Base-by-base conservation (phyloP, 257 asterid genomes). In the Pogostemon cablin region DNA sequence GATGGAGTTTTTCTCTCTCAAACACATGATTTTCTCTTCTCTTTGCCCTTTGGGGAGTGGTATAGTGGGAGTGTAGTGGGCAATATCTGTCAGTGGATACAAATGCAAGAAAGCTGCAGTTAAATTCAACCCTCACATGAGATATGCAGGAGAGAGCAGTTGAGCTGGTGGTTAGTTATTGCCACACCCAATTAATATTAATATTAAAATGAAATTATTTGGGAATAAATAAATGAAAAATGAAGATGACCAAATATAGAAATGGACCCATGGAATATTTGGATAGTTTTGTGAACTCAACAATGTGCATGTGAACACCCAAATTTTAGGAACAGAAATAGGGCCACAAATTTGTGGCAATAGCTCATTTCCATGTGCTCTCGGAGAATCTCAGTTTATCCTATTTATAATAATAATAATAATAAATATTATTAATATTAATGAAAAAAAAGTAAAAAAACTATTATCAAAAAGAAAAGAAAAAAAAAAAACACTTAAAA, bases 111-210 rank as follows among this genome's bases (percentile, higher is more conserved):
- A 70, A 73, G 73, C n/a, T 80, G 75, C 48, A 34, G 60, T 59
- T 52, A 25, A 39, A 12, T 73, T 69, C 75, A 61, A 47, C 32
- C 34, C 66, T 77, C 82, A 81, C 85, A 72, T 78, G 84, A 25
- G 32, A 71, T 1, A 70, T 40, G 57, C 71, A 52, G 8, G 32
- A 7, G 54, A 39, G 32, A 3, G 68, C 56, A 69, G 10, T 64
- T 44, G 56, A 69, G 68, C 49, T 48, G 52, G 47, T 49, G 75
- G 68, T n/a, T 48, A 56, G 3, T 66, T 55, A 35, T 49, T 70
- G 40, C 41, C 62, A 62, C 47, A 32, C 3, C 73, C 68, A 77
- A 52, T 32, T 25, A 10, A 66, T 52, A 52, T 74, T 74, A 17
- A 47, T 4, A 58, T 65, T 44, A 20, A 7, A 53, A 34, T 8